Evolutionary conservation across 2,329 filamentous ascomycete genomes (phyloP), one percentile per base, ranked within the genome.

Genomic region (Fusarium sp.): DNA sequence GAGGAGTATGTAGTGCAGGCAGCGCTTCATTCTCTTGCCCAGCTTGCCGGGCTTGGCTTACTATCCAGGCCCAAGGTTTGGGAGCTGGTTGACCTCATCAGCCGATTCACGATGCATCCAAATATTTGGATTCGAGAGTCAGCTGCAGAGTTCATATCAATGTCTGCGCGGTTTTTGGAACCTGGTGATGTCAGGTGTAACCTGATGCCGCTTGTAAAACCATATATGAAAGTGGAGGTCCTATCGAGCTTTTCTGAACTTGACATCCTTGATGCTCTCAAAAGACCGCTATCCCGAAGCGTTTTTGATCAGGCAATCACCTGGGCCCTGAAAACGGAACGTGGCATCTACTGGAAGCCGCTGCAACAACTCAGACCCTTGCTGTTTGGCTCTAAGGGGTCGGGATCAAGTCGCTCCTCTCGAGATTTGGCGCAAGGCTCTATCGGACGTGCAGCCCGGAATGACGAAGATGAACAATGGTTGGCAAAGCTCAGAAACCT

Each of bases 91-190:
- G 89, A 96, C 59, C 87, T 94, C 35, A 86, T 94, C 13, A 88
- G 85, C 7, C 87, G 93, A 4, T 97, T 98, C 70, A 88, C 93
- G 11, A 88, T 97, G 80, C 95, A 99, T 72, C 95, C 95, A 0
- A 98, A 97, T 67, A 80, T 92, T 9, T 99, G 95, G 94, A 93
- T 99, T 49, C 87, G 94, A 33, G 94, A 98, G 76, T 91, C 94
- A 9, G 89, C 94, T 3, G 85, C 90, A 8, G 88, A 94, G 62
- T 96, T 97, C 66, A 80, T 98, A 33, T 87, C 92, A 4, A 87
- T 90, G 51, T 86, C 91, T 1, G 88, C 91, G 2, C 88, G 82
- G 54, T 93, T 89, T 68, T 75, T 98, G 14, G 91, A 91, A 1
- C 79, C 84, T 19, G 92, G 94, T 4, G 94, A 98, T 73, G 84